phyloP scores from a whole-genome alignment of 2,329 filamentous ascomycete species.

The Tolypocladium album region DNA sequence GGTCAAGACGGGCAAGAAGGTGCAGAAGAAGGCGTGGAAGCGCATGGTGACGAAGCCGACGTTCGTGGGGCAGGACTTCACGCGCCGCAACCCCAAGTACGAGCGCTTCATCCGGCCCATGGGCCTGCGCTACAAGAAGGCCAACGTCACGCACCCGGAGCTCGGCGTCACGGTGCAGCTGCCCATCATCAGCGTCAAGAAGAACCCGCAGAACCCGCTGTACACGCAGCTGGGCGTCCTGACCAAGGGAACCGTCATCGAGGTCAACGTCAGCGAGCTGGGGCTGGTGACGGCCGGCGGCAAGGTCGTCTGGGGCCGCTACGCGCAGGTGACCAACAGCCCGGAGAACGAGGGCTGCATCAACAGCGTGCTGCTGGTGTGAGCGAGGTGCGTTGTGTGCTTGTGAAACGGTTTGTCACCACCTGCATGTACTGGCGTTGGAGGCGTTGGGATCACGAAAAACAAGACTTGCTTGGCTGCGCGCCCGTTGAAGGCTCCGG shows the following conservation, averaged over 20 bases:
- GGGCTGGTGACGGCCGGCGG: constrained; percentile 84
- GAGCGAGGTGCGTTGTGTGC: constrained; percentile 2
- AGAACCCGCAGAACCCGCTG: constrained; percentile 70
- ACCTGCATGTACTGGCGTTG: constrained; percentile 17
- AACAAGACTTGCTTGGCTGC: background rate
- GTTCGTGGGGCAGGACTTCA: constrained; percentile 89
- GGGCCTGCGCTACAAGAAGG: constrained; percentile 40
- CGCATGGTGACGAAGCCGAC: constrained; percentile 49
- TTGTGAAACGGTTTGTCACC: constrained; percentile 1
- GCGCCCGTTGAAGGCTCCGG: background rate
- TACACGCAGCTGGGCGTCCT: constrained; percentile 90
- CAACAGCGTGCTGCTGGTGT: constrained; percentile 27
- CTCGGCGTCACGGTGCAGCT: constrained; percentile 81
- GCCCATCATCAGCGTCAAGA: constrained; percentile 59
- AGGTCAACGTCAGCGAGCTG: constrained; percentile 88
- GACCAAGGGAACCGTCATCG: constrained; percentile 69
- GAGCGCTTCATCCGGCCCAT: constrained; percentile 44
- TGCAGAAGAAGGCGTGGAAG: constrained; percentile 73
- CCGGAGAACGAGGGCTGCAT: constrained; percentile 36
- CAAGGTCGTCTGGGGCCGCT: constrained; percentile 88
- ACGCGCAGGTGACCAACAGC: constrained; percentile 44
- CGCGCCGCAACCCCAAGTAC: constrained; percentile 73
- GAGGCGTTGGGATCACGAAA: constrained; percentile 9
- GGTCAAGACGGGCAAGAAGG: constrained; percentile 93
- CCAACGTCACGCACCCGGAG: constrained; percentile 58